Base-by-base conservation (phyloP, 176 grass and related monocot species). In the Neostapfia colusana region DNA sequence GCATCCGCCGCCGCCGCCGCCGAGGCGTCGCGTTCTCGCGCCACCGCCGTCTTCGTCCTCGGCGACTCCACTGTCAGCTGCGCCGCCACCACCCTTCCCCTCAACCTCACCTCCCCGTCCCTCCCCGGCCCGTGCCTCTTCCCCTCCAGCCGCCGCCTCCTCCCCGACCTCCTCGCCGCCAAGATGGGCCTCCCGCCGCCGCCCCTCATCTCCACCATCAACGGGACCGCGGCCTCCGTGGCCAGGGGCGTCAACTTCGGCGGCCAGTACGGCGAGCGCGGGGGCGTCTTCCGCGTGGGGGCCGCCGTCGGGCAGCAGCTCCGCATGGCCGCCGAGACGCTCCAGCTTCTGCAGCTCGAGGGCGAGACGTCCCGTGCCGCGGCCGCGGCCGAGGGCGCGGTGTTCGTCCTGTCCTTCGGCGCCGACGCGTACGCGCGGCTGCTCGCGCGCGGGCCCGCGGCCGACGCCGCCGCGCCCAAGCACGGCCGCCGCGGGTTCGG, bases 381-480 rank as follows among this genome's bases (percentile, higher is more conserved):
- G 41, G 48, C 37, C 8, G 72, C 36, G 6, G 74, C 37, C 10
- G 72, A 70, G 2, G 48, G 69, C 24, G 88, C 88, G 15, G 65
- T 93, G 46, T 93, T 88, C 76, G 51, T 93, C 18, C 59, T 90
- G 16, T 90, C 91, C 6, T 93, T 93, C 83, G 91, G 91, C 38
- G 15, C 85, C 57, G 88, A 93, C 76, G 88, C 86, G n/a, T 93
- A 88, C 63, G 51, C 77, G 51, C 68, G 68, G 20, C 66, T 93
- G 45, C 71, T 93, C 25, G 60, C 78, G 20, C 85, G 66, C 48
- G 78, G 72, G 2, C 55, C 74, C 15, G 82, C 79, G 17, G 82
- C 80, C 20, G 74, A 65, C 66, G 71, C 44, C 37, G 76, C 53
- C 2, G 76, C 80, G 50, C 91, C 88, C 61, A 93, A 90, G 88